Evolutionary conservation across 1,284 basidiomycete genomes (phyloP).

Genomic region (Papiliotrema flavescens): DNA sequence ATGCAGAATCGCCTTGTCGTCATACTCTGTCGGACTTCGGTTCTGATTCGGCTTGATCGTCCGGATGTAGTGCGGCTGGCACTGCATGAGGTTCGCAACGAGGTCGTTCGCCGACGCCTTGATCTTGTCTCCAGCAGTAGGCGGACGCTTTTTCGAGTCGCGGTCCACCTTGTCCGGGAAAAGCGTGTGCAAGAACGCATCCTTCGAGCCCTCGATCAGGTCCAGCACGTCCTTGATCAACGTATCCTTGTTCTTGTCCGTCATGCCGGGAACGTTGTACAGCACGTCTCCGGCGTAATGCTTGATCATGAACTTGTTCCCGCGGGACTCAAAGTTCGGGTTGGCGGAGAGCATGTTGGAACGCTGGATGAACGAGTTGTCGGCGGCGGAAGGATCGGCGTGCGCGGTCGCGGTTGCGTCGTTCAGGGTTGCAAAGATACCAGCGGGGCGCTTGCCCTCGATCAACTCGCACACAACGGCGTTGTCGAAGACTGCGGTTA

Average conservation of each 20-base stretch:
- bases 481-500: conserved; percentile 47
- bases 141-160: conserved; percentile 95
- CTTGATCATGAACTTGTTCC: conserved; percentile 81
- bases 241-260: conserved; percentile 99
- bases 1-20: conserved; percentile 89
- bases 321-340: conserved; percentile 88
- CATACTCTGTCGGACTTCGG: conserved; percentile 87
- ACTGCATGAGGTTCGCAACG: conserved; percentile 60
- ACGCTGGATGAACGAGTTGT: conserved; percentile 95
- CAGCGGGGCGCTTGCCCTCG: conserved; percentile 91
- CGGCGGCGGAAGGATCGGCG: conserved; percentile 92
- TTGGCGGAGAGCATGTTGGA: conserved; percentile 75
- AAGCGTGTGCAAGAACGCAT: conserved; percentile 78
- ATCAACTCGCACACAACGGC: conserved; percentile 93
- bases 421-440: conserved; percentile 96
- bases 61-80: conserved; percentile 96
- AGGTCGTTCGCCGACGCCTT: conserved; percentile 91
- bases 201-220: conserved; percentile 73
- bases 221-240: conserved; percentile 93
- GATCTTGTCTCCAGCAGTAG: conserved; percentile 97
- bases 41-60: conserved; percentile 99
- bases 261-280: conserved; percentile 98
- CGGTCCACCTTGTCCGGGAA: conserved; percentile 96
- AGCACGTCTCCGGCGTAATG: conserved; percentile 98
- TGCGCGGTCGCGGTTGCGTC: conserved; percentile 98